These are phyloP conservation scores for Pittosporum tobira DNA, from an alignment of 129 eudicot species.

Conservation along the genomic window DNA sequence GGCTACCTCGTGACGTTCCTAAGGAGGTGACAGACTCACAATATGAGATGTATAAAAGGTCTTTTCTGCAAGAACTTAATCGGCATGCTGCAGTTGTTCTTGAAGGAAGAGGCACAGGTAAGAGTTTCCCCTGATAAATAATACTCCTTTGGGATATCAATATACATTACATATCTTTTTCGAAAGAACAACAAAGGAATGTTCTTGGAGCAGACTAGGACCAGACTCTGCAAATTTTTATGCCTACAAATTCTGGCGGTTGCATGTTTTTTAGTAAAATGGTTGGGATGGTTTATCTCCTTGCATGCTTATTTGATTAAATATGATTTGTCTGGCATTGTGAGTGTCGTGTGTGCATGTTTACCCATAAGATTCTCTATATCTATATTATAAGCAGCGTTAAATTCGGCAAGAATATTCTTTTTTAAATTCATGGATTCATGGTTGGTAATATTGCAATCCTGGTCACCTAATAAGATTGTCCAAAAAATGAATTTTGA, in stretches of 20 bases:
- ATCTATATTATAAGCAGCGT: too few species aligned
- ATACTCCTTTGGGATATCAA: background rate
- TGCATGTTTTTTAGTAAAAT: background rate
- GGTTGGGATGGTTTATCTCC: background rate
- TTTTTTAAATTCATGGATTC: too few species aligned
- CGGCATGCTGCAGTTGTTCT: slow-evolving; percentile 99
- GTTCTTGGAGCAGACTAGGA: too few species aligned
- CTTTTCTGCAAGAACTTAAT: slow-evolving; percentile 76
- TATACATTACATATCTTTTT: background rate
- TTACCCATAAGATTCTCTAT: too few species aligned
- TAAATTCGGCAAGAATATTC: too few species aligned
- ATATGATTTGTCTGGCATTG: too few species aligned
- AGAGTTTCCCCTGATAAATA: slow-evolving; percentile 14
- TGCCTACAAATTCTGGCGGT: background rate
- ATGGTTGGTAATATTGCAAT: too few species aligned
- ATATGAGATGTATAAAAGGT: slow-evolving; percentile 66
- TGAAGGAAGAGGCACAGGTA: slow-evolving; percentile 91
- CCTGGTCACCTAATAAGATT: background rate
- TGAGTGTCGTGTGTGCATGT: too few species aligned
- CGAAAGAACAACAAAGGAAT: background rate
- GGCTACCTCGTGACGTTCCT: slow-evolving; percentile 38
- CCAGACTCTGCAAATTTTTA: background rate
- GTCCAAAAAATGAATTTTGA: background rate
- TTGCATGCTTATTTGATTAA: too few species aligned
- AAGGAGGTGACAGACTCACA: slow-evolving; percentile 71